Evolutionary conservation across 305 asterid genomes (phyloP).

Genomic region (Fraxinus paxiana): DNA sequence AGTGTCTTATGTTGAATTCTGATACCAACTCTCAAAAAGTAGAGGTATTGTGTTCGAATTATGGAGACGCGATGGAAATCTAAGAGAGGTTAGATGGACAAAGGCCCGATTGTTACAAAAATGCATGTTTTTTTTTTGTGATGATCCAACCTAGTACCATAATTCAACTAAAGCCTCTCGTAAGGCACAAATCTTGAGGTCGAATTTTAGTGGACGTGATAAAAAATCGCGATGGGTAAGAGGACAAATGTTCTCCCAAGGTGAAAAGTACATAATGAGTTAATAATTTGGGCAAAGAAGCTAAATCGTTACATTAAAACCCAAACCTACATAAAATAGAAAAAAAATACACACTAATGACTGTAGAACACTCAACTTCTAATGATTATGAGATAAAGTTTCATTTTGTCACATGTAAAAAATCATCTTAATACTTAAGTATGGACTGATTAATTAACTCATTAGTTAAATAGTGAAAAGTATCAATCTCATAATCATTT

Average conservation of each 20-base stretch:
- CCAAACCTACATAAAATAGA: background rate
- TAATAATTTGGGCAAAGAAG: too few relatives aligned
- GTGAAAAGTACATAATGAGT: background rate
- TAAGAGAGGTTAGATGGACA: too few relatives aligned
- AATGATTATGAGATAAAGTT: background rate
- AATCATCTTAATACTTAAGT: background rate
- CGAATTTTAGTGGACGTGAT: too few relatives aligned
- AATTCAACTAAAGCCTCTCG: background rate
- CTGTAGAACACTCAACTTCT: background rate
- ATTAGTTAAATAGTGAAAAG: background rate
- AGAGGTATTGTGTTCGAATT: too few relatives aligned
- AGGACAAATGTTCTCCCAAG: background rate
- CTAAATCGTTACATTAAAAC: background rate
- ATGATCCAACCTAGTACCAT: fast-evolving
- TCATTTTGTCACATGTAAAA: background rate
- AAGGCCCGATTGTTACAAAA: background rate
- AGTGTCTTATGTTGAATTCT: background rate
- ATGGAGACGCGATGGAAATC: background rate
- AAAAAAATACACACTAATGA: too few relatives aligned
- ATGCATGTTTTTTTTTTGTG: background rate
- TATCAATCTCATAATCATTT: background rate
- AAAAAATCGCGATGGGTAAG: background rate
- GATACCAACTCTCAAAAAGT: background rate
- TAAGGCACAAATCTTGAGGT: too few relatives aligned
- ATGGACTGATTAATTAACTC: background rate